These are phyloP conservation scores for Zygosaccharomyces kombuchaensis DNA, from an alignment of 805 yeast species.

Conservation along the genomic window DNA sequence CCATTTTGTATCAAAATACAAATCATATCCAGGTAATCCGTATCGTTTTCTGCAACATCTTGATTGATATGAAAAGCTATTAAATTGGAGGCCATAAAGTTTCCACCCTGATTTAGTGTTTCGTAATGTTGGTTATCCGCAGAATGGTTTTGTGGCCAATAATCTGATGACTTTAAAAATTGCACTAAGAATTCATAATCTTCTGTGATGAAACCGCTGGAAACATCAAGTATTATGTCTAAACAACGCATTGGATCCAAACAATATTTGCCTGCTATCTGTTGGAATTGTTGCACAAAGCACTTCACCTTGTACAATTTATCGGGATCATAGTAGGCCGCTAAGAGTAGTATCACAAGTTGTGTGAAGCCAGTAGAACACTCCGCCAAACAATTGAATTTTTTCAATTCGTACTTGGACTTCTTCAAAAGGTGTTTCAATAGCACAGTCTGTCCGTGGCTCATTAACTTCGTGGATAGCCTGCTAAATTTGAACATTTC, in stretches of 20 bases:
- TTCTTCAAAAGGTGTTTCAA: conserved; percentile 28
- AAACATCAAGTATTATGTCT: conserved; percentile 56
- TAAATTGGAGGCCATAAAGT: conserved; percentile 48
- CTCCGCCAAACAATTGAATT: conserved; percentile 67
- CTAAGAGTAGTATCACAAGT: conserved; percentile 46
- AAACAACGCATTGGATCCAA: conserved; percentile 70
- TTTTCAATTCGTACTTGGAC: conserved; percentile 41
- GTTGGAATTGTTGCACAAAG: conserved; percentile 46
- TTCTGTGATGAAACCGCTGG: conserved; percentile 41
- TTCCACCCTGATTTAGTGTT: conserved; percentile 48
- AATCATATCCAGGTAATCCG: conserved; percentile 42
- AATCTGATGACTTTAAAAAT: conserved; percentile 50
- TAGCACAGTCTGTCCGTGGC: conserved; percentile 20
- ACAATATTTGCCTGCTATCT: conserved; percentile 66
- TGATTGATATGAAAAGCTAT: conserved; percentile 43
- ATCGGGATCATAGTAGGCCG: conserved; percentile 41
- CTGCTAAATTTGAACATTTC: conserved; percentile 32
- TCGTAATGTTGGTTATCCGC: conserved; percentile 36
- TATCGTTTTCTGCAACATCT: conserved; percentile 4
- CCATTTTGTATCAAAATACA: conserved; percentile 64
- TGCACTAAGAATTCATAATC: conserved; percentile 45
- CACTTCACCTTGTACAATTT: conserved; percentile 40
- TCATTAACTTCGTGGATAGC: conserved; percentile 28
- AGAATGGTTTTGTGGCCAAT: conserved; percentile 54
- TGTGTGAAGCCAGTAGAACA: conserved; percentile 75